phyloP scores from a whole-genome alignment of 805 yeast genomes.

The Metschnikowia lachancei region DNA sequence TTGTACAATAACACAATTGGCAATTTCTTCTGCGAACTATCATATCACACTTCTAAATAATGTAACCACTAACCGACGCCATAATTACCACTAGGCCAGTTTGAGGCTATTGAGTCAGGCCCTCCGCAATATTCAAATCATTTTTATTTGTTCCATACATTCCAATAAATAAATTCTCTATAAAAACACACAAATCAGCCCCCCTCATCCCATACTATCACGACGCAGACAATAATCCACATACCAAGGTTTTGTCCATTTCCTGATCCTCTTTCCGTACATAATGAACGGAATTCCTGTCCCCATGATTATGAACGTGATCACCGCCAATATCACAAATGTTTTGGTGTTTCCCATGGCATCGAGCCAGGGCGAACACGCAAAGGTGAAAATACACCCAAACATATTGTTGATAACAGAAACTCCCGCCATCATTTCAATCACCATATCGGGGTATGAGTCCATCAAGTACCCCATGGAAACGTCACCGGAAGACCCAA shows the following conservation, averaged over 20 bases:
- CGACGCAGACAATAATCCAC: conserved; percentile 18
- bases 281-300: conserved; percentile 54
- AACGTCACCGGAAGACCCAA: conserved; percentile 70
- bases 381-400: conserved; percentile 65
- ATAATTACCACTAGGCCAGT: too few relatives aligned
- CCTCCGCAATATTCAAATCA: too few relatives aligned
- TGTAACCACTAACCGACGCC: too few relatives aligned
- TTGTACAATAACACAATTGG: too few relatives aligned
- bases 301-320: conserved; percentile 58
- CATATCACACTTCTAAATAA: too few relatives aligned
- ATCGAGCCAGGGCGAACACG: conserved; percentile 59
- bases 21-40: too few relatives aligned
- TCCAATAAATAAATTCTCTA: too few relatives aligned
- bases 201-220: conserved; percentile 8
- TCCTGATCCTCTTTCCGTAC: conserved; percentile 60
- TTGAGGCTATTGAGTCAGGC: too few relatives aligned
- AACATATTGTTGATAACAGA: conserved; percentile 60
- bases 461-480: conserved; percentile 68
- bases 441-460: conserved; percentile 64
- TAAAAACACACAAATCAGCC: neutral
- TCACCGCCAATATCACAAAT: conserved; percentile 57
- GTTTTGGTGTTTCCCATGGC: conserved; percentile 57
- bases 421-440: conserved; percentile 72
- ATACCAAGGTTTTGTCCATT: conserved; percentile 57
- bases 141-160: too few relatives aligned